phyloP scores from a whole-genome alignment of 495 filamentous ascomycete species.

The Hypomontagnella submonticulosa region DNA sequence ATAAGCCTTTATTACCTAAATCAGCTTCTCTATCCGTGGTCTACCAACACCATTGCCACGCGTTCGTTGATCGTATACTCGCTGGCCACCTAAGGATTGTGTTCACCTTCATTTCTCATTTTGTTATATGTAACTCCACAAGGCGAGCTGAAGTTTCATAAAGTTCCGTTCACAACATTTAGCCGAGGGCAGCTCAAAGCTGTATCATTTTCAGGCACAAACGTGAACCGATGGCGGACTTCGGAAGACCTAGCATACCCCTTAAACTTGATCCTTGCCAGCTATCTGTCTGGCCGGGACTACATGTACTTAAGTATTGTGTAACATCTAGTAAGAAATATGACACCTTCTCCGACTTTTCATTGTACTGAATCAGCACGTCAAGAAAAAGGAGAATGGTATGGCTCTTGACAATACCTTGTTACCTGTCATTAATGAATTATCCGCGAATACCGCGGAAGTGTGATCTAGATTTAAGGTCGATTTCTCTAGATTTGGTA shows the following conservation, averaged over 20 bases:
- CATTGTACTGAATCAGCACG: too few species aligned
- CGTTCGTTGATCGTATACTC: not conserved
- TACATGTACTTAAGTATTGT: too few species aligned
- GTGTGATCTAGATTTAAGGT: not conserved
- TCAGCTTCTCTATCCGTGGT: not conserved
- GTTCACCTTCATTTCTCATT: not conserved
- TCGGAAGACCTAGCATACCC: too few species aligned
- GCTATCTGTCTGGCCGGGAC: too few species aligned
- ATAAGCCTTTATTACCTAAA: too few species aligned
- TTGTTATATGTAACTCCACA: not conserved
- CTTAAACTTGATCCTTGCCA: too few species aligned
- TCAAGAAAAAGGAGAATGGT: too few species aligned
- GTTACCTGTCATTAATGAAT: not conserved
- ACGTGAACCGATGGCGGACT: not conserved
- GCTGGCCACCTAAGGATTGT: not conserved
- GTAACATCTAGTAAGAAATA: too few species aligned
- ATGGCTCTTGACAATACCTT: too few species aligned
- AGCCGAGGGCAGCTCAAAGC: conserved; percentile 1
- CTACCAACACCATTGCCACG: not conserved
- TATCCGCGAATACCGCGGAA: conserved; percentile 3
- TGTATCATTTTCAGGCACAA: not conserved
- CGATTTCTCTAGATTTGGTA: conserved; percentile 11
- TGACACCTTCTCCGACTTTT: too few species aligned
- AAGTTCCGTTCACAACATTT: not conserved
- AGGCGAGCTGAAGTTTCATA: conserved; percentile 5